phyloP scores from a whole-genome alignment of 371 early-diverging fungal genomes.

The Umbelopsis sp. region DNA sequence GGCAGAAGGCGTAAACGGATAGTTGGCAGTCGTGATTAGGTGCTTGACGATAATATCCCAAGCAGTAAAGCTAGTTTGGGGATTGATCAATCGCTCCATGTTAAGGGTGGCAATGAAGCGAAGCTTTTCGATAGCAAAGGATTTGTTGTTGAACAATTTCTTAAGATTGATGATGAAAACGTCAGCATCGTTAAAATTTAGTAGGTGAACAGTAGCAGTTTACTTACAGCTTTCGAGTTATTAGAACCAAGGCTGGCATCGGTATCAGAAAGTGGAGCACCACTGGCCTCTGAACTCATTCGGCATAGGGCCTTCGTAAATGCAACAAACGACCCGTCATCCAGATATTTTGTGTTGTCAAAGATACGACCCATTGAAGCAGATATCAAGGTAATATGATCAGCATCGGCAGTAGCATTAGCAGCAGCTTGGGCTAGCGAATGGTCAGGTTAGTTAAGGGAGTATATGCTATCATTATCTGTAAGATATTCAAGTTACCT shows the following conservation, averaged over 20 bases:
- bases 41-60: constrained; percentile 81
- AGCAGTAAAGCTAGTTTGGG: constrained; percentile 42
- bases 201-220: no score
- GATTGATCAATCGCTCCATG: constrained; percentile 67
- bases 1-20: constrained; percentile 50
- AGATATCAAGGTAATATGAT: constrained; percentile 56
- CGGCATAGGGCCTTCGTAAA: constrained; percentile 75
- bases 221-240: constrained; percentile 42
- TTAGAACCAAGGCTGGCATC: constrained; percentile 32
- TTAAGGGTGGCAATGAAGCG: constrained; percentile 74
- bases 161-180: constrained; percentile 19
- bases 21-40: constrained; percentile 82
- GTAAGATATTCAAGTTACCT: constrained; percentile 32
- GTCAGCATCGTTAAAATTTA: not conserved
- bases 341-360: constrained; percentile 70
- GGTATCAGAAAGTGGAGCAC: constrained; percentile 48
- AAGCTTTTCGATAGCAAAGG: constrained; percentile 86
- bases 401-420: constrained; percentile 49
- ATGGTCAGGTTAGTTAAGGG: not conserved
- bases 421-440: constrained; percentile 23
- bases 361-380: constrained; percentile 71
- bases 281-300: constrained; percentile 64
- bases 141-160: constrained; percentile 72
- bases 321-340: constrained; percentile 65
- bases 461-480: not conserved